Evolutionary conservation across 2,329 filamentous ascomycete species (phyloP).

Genomic region (Curvularia verruculosa): DNA sequence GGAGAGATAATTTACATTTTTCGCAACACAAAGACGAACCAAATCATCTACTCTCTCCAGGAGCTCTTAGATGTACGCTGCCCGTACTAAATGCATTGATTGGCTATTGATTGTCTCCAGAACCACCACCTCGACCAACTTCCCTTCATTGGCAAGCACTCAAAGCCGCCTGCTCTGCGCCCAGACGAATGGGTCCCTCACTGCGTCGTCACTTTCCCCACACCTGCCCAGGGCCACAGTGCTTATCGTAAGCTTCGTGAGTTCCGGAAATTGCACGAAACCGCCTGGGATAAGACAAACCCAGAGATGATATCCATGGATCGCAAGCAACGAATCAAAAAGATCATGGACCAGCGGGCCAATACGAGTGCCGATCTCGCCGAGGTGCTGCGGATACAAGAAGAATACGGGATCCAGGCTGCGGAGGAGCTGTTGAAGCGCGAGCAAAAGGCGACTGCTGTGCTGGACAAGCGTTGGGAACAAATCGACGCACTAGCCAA

Average conservation of each 20-base stretch:
- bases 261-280: constrained; percentile 61
- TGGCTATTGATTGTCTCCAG: constrained; percentile 32
- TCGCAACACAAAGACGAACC: constrained; percentile 66
- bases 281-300: constrained; percentile 55
- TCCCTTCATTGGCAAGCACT: constrained; percentile 68
- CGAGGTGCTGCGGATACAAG: constrained; percentile 59
- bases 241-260: constrained; percentile 53
- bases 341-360: constrained; percentile 69
- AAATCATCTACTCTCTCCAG: constrained; percentile 67
- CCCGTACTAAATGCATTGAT: background rate
- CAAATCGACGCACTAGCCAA: constrained; percentile 31
- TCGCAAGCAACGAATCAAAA: constrained; percentile 58
- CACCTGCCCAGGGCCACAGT: constrained; percentile 56
- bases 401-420: constrained; percentile 42
- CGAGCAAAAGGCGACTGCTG: constrained; percentile 20
- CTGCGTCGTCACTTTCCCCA: constrained; percentile 63
- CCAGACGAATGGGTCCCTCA: constrained; percentile 69
- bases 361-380: constrained; percentile 66
- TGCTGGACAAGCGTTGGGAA: constrained; percentile 34
- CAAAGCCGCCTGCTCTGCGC: constrained; percentile 62
- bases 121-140: constrained; percentile 64
- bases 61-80: constrained; percentile 61
- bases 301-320: constrained; percentile 52
- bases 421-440: constrained; percentile 23
- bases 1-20: constrained; percentile 69